These are phyloP conservation scores for Prunus padus DNA, from an alignment of 306 rosid genomes.

Conservation along the genomic window DNA sequence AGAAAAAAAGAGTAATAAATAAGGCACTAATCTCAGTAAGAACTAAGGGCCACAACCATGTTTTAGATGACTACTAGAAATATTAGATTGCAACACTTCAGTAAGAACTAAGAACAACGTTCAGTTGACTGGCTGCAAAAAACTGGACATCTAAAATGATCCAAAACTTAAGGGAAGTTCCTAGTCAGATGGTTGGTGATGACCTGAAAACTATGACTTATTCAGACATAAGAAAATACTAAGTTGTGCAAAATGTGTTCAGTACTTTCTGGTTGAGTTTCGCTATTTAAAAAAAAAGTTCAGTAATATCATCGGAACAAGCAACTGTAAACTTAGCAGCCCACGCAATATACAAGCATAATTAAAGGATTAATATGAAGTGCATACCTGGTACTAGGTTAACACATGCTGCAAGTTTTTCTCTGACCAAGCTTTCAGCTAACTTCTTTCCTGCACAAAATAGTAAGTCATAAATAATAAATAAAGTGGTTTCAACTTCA, in stretches of 20 bases:
- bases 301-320: not conserved
- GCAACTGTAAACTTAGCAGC: not conserved
- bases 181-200: not conserved
- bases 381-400: slow-evolving; percentile 78
- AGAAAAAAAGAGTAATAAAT: not conserved
- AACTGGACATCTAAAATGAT: not conserved
- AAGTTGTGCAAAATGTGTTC: not conserved
- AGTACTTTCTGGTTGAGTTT: not conserved
- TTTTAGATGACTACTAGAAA: not conserved
- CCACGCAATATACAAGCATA: not conserved
- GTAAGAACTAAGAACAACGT: not conserved
- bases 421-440: slow-evolving; percentile 80
- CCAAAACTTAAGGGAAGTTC: not conserved
- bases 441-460: slow-evolving; percentile 72
- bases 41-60: not conserved
- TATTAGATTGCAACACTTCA: not conserved
- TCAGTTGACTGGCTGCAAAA: not conserved
- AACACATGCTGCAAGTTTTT: slow-evolving; percentile 96
- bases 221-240: not conserved
- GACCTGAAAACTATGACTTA: not conserved
- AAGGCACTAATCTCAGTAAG: not conserved
- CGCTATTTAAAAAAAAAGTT: not conserved
- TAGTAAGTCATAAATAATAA: not conserved
- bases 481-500: not conserved
- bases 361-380: not conserved